These are phyloP conservation scores for Penicillium verrucosum DNA, from an alignment of 2,329 filamentous ascomycete genomes.

Conservation along the genomic window DNA sequence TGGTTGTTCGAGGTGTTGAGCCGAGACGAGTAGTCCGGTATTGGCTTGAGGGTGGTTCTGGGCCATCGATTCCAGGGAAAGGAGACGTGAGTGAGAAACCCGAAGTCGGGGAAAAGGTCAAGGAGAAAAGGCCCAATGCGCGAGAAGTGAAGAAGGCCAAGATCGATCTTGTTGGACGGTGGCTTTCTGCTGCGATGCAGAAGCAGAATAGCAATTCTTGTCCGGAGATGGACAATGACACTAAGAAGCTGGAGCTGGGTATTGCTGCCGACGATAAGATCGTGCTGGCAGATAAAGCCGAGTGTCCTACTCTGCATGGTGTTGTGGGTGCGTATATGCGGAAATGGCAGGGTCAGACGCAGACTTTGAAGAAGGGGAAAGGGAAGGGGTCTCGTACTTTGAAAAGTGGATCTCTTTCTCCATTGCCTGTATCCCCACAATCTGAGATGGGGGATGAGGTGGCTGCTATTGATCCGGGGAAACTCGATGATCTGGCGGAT, in stretches of 20 bases:
- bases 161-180: conserved; percentile 59
- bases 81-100: background rate
- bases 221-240: background rate
- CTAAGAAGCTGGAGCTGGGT: background rate
- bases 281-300: conserved; percentile 13
- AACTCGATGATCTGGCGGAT: conserved; percentile 79
- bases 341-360: conserved; percentile 27
- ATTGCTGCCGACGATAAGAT: conserved; percentile 14
- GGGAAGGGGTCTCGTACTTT: background rate
- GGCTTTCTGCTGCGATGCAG: conserved; percentile 41
- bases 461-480: conserved; percentile 39
- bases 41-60: conserved; percentile 44
- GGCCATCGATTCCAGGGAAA: background rate
- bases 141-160: conserved; percentile 52
- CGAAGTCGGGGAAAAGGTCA: background rate
- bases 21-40: conserved; percentile 57
- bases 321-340: conserved; percentile 30
- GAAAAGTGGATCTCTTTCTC: background rate
- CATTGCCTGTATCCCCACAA: background rate
- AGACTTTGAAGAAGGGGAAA: conserved; percentile 9
- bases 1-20: conserved; percentile 49
- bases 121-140: conserved; percentile 19
- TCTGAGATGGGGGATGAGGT: background rate
- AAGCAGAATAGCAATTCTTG: background rate
- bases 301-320: conserved; percentile 16